Evolutionary conservation across 2,329 filamentous ascomycete genomes (phyloP), one percentile per base, ranked within the genome.

Genomic region (Colletotrichum simmondsii): DNA sequence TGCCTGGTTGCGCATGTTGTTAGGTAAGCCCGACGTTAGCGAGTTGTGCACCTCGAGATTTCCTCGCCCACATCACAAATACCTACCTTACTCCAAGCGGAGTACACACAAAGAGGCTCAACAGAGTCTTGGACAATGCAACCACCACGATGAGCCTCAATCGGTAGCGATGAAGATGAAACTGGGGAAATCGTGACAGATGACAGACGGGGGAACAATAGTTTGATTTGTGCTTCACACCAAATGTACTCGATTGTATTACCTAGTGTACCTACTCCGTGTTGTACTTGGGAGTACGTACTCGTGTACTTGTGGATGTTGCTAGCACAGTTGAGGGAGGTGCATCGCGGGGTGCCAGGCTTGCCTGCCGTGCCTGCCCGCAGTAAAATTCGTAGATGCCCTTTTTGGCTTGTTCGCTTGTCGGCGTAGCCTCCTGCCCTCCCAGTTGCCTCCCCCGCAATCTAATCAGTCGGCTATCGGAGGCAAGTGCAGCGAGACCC

Each of bases 401-500:
- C 37, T 63, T 52, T n/a, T 28, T 63, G 42, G n/a, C 60, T 10
- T 53, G 24, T 10, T 69, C 66, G 66, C 58, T 57, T 68, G 59
- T 68, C 66, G 65, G 65, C 19, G 65, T 16, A 42, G 60, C 24
- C 42, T 49, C 42, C 37, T 42, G 37, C 37, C 37, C 37, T 42
- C 14, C 37, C 37, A 42, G 37, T 42, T 42, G 46, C 26, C 54
- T 61, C 37, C 65, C 63, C 65, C 69, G 57, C 69, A 68, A 63
- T 72, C 57, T 57, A 24, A 30, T 49, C 32, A 26, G 30, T 65
- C 66, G 71, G 71, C 66, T 73, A 73, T 73, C 71, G 71, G 71
- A n/a, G 59, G 49, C 24, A 16, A 60, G 71, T 58, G 60, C 71
- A 73, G 71, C 71, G 71, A 73, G 66, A 73, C 66, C 71, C 71